Conservation (phyloP, 2,329 filamentous ascomycete species). For the Paracorniculantispora psalliotae region DNA sequence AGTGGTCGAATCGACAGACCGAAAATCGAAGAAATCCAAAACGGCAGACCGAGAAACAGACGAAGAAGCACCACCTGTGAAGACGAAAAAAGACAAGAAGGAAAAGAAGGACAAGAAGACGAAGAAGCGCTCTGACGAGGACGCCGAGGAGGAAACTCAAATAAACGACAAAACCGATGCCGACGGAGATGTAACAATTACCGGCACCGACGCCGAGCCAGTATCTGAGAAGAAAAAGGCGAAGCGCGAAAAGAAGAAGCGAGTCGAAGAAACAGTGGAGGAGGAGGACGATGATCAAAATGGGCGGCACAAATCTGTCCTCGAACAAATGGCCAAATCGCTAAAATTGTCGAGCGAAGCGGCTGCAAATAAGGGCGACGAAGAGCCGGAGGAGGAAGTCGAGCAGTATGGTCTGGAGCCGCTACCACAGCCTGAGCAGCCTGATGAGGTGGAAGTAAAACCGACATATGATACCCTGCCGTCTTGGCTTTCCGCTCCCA, state of each 20-base stretch:
- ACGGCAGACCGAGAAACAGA: conserved; percentile 16
- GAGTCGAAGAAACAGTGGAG: conserved; percentile 20
- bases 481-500: conserved; percentile 71
- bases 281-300: conserved; percentile 26
- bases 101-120: conserved; percentile 19
- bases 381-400: conserved; percentile 27
- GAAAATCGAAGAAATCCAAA: conserved; percentile 21
- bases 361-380: conserved; percentile 27
- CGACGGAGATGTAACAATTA: neutral
- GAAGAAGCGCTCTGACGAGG: conserved; percentile 11
- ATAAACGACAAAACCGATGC: neutral
- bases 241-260: conserved; percentile 30
- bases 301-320: conserved; percentile 43
- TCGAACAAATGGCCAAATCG: conserved; percentile 53
- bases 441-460: conserved; percentile 50
- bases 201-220: neutral
- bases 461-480: conserved; percentile 76
- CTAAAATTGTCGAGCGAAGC: conserved; percentile 43
- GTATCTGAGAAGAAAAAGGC: conserved; percentile 14
- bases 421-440: conserved; percentile 69
- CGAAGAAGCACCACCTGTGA: conserved; percentile 17
- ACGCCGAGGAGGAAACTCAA: neutral
- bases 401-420: conserved; percentile 71
- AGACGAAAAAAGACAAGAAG: conserved; percentile 26
- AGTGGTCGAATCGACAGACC: conserved; percentile 23